Conservation (phyloP, 164 flowering plant genomes). For the Aristolochia contorta region DNA sequence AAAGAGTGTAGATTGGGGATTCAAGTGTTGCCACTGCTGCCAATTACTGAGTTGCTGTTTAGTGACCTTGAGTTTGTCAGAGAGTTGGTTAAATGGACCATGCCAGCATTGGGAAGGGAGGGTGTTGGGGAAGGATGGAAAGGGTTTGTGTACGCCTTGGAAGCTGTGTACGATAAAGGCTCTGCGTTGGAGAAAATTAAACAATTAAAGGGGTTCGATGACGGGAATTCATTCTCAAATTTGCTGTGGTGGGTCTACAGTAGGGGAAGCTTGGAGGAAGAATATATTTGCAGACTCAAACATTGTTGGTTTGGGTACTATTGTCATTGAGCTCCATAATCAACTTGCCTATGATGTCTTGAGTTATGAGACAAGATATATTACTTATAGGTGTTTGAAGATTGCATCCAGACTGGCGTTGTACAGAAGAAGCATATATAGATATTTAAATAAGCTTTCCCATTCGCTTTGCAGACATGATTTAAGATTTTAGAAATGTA, state of each 20-base stretch:
- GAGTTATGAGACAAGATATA: neutral
- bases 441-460: neutral
- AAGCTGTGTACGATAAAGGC: conserved; percentile 56
- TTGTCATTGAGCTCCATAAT: conserved; percentile 23
- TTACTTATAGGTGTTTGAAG: neutral
- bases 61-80: conserved; percentile 40
- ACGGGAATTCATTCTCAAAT: conserved; percentile 77
- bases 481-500: too few species aligned
- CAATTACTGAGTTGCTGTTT: conserved; percentile 65
- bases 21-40: conserved; percentile 71
- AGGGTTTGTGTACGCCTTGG: conserved; percentile 76
- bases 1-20: conserved; percentile 78
- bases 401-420: neutral
- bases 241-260: conserved; percentile 88
- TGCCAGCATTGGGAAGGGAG: conserved; percentile 56
- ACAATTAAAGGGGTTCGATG: conserved; percentile 54
- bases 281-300: conserved; percentile 16
- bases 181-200: conserved; percentile 51
- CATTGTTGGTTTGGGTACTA: conserved; percentile 46
- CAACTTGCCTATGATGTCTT: neutral
- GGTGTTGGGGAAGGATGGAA: conserved; percentile 93
- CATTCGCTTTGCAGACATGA: neutral
- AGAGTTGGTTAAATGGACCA: conserved; percentile 65
- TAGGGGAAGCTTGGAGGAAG: conserved; percentile 25
- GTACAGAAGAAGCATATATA: neutral